Base-by-base conservation (phyloP, 108 stramenopile genomes). In the Skeletonema marinoi region DNA sequence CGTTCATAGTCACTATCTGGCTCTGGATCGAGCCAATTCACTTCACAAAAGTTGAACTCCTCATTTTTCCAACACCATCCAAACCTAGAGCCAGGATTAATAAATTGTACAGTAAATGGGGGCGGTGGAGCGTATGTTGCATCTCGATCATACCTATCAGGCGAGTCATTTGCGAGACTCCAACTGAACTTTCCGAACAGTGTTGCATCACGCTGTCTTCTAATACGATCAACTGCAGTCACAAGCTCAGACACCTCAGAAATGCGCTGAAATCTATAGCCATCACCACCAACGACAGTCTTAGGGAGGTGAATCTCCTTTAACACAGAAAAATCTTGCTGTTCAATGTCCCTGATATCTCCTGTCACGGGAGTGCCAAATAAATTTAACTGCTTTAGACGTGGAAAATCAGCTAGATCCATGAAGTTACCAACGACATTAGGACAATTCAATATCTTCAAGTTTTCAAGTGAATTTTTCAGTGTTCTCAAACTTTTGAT, bases 401-500 rank as follows among this genome's bases (percentile, higher is more conserved):
- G 35, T 33, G 60, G 60, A 29, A 61, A 61, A 21, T 61, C 60
- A 33, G 60, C 60, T 4, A 61, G 25, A 6, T 29, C 21, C 60
- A 61, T 61, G 3, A 61, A 61, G 13, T 61, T 33, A 16, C 60
- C 60, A 13, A 31, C 32, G 60, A 61, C 4, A 35, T 33, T 16
- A 61, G 60, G 16, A 5, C 25, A 14, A 61, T 6, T 61, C 14
- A 0, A 46, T 29, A 58, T 59, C 0, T 0, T 1, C 56, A 67
- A 50, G 3, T 0, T 19, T 67, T 60, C 16, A 29, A 67, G 51
- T 3, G 66, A 58, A 13, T 67, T n/a, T 67, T 60, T 67, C 16
- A 46, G 51, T 6, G 60, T 54, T 60, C 66, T 67, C 4, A 67
- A n/a, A 67, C 66, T 67, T 3, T 13, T n/a, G 5, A 60, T 59